Evolutionary conservation across 2,329 filamentous ascomycete species (phyloP).

Genomic region (Aspergillus costaricaensis): DNA sequence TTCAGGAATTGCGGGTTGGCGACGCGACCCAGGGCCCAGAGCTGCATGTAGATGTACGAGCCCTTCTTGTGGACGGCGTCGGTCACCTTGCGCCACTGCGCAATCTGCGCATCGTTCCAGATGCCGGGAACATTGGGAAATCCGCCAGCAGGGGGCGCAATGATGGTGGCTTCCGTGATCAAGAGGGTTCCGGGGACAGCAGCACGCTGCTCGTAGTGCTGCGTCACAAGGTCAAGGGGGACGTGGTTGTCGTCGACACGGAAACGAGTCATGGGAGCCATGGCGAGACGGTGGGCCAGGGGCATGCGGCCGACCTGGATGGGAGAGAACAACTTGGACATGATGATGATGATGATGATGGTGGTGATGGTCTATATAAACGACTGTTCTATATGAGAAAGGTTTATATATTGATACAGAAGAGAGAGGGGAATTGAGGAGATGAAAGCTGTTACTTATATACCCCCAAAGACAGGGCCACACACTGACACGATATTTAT

Average conservation of each 20-base stretch:
- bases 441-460: no score
- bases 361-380: not conserved
- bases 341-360: constrained; percentile 14
- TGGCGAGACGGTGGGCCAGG: constrained; percentile 52
- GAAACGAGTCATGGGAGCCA: constrained; percentile 61
- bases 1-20: constrained; percentile 42
- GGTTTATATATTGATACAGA: not conserved
- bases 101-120: constrained; percentile 58
- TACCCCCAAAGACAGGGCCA: no score
- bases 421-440: no score
- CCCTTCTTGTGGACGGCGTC: constrained; percentile 65
- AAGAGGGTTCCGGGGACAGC: constrained; percentile 57
- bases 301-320: constrained; percentile 44
- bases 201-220: constrained; percentile 59
- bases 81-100: constrained; percentile 62
- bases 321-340: constrained; percentile 39
- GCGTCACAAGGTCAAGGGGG: constrained; percentile 46
- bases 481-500: no score
- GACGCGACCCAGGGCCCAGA: constrained; percentile 63
- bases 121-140: constrained; percentile 60
- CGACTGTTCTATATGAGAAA: not conserved
- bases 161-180: constrained; percentile 61
- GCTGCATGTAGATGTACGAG: constrained; percentile 62
- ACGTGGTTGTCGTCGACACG: constrained; percentile 54
- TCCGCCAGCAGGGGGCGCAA: constrained; percentile 49